Percentiles rank a stretch among this genome's conserved stretches.
Evolutionary conservation across 2,329 filamentous ascomycete genomes (phyloP).

Genomic region (Teratosphaeria pseudoeucalypti): DNA sequence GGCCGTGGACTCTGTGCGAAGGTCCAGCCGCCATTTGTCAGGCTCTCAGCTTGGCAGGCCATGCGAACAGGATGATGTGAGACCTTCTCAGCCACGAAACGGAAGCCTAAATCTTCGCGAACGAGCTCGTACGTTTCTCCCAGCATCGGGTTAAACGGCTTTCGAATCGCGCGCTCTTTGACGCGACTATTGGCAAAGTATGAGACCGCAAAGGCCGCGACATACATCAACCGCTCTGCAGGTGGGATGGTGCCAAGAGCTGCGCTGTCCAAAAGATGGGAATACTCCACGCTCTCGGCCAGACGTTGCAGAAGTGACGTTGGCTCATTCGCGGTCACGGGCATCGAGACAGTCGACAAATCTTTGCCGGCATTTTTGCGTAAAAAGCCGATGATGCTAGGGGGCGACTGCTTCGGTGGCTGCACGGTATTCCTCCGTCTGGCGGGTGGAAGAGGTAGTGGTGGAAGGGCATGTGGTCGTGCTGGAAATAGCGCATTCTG

Average conservation of each 20-base stretch:
- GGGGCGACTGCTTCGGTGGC: constrained; percentile 66
- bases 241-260: constrained; percentile 30
- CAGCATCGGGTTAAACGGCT: constrained; percentile 94
- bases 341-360: constrained; percentile 92
- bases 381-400: constrained; percentile 85
- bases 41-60: constrained; percentile 76
- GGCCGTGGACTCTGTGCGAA: constrained; percentile 80
- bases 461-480: constrained; percentile 64
- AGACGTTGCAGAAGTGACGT: constrained; percentile 77
- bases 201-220: constrained; percentile 84
- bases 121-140: constrained; percentile 93
- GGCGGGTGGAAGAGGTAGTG: constrained; percentile 61
- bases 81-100: constrained; percentile 91
- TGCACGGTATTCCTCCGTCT: constrained; percentile 60
- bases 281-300: constrained; percentile 86
- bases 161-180: constrained; percentile 84
- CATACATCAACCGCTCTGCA: constrained; percentile 67
- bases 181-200: constrained; percentile 71
- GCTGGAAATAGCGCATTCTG: constrained; percentile 53
- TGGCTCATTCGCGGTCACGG: constrained; percentile 91
- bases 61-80: constrained; percentile 84
- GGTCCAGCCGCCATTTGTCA: constrained; percentile 59
- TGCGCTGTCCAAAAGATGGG: constrained; percentile 68
- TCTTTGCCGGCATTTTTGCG: constrained; percentile 98
- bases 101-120: constrained; percentile 74